These are phyloP conservation scores for Paraleonurus japonicus DNA, from an alignment of 257 asterid species.

Conservation along the genomic window DNA sequence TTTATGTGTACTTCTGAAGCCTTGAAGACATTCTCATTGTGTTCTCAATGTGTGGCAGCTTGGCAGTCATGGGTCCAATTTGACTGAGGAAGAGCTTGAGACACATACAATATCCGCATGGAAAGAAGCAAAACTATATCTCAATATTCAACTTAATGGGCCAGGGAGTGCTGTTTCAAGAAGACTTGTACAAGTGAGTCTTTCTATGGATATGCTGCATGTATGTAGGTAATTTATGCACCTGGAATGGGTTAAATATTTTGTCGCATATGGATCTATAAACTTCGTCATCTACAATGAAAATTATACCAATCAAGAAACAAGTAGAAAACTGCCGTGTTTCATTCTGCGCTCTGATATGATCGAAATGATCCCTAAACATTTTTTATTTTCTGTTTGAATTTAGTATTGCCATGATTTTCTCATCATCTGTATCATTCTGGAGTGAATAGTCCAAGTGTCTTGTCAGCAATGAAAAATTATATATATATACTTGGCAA, in stretches of 20 bases:
- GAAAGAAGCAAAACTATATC: conserved; percentile 68
- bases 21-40: background rate
- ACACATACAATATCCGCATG: conserved; percentile 89
- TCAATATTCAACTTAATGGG: conserved; percentile 53
- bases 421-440: conserved; percentile 2
- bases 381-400: conserved; percentile 1
- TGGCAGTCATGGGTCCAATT: conserved; percentile 73
- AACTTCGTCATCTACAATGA: conserved; percentile 6
- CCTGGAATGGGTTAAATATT: background rate
- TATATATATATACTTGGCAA: conserved; percentile 33
- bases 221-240: conserved; percentile 7
- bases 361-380: too few species aligned
- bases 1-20: conserved; percentile 19
- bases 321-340: too few species aligned
- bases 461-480: conserved; percentile 2
- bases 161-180: conserved; percentile 43
- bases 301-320: background rate
- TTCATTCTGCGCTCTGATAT: too few species aligned
- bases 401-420: conserved; percentile 6
- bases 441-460: background rate
- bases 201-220: background rate
- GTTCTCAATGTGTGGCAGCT: conserved; percentile 52
- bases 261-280: background rate
- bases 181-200: conserved; percentile 79
- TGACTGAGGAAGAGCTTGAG: conserved; percentile 87